A percentile compares a stretch with the other conserved stretches of the same genome.
phyloP scores from a whole-genome alignment of 73 alveolate species.

The Symbiodinium pilosum region DNA sequence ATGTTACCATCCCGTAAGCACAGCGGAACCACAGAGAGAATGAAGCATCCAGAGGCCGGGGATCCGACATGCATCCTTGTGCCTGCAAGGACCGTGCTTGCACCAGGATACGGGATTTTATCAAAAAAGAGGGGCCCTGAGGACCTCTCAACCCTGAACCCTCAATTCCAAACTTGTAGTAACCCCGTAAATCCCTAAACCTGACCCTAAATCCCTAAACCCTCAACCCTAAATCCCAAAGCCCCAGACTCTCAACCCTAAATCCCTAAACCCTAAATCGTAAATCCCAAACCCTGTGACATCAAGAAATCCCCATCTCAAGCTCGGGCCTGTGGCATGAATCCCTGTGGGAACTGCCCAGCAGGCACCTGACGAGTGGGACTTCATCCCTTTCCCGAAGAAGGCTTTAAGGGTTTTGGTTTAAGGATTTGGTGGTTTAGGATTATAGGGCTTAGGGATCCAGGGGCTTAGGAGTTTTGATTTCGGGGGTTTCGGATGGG shows the following conservation, averaged over 20 bases:
- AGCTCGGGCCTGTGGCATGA: constrained; percentile 9
- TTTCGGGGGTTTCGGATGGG: too few relatives aligned
- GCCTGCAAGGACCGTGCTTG: background rate
- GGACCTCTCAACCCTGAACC: background rate
- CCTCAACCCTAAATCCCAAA: too few relatives aligned
- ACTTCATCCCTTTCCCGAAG: too few relatives aligned
- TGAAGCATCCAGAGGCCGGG: background rate
- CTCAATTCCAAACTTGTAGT: background rate
- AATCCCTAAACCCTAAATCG: too few relatives aligned
- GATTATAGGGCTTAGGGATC: too few relatives aligned
- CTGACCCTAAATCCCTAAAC: background rate
- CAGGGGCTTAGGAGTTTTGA: too few relatives aligned
- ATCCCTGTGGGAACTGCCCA: background rate
- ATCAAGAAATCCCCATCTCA: too few relatives aligned
- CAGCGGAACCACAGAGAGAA: background rate
- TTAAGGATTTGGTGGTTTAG: too few relatives aligned
- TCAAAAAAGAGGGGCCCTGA: background rate
- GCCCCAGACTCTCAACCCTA: too few relatives aligned
- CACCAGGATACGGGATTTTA: background rate
- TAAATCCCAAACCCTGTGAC: too few relatives aligned
- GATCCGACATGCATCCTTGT: background rate
- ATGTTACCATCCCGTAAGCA: too few relatives aligned
- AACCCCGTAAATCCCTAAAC: background rate
- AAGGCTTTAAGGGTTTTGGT: too few relatives aligned
- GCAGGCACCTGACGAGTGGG: background rate